Evolutionary conservation across 371 early-diverging fungal genomes (phyloP).

Genomic region (Mortierella sp.): DNA sequence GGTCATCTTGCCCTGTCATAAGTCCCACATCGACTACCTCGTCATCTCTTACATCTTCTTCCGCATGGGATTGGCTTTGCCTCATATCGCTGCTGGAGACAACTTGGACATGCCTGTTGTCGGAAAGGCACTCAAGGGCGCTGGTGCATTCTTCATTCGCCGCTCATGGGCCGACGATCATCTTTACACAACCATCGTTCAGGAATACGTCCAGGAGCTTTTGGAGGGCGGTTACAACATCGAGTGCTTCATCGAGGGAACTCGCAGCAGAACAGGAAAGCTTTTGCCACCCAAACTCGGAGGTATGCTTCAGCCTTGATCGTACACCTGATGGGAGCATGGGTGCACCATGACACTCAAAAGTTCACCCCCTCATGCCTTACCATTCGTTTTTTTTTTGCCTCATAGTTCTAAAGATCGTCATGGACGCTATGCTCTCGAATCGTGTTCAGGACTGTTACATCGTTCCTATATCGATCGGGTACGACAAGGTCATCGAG

Average conservation of each 20-base stretch:
- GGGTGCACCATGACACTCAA: background rate
- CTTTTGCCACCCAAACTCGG: conserved; percentile 87
- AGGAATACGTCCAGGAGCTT: conserved; percentile 78
- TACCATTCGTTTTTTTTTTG: background rate
- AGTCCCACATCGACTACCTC: conserved; percentile 93
- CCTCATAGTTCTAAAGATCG: conserved; percentile 77
- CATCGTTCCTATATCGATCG: conserved; percentile 88
- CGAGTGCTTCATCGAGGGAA: conserved; percentile 92
- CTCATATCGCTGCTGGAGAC: conserved; percentile 92
- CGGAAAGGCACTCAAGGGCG: conserved; percentile 76
- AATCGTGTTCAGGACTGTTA: conserved; percentile 77
- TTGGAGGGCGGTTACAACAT: conserved; percentile 80
- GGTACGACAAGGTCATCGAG: conserved; percentile 92
- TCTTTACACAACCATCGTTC: conserved; percentile 79
- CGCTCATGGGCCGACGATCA: conserved; percentile 86
- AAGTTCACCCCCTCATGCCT: background rate
- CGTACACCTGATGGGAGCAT: background rate
- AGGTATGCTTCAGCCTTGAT: conserved; percentile 18
- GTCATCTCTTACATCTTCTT: conserved; percentile 88
- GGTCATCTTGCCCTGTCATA: conserved; percentile 89
- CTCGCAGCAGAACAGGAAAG: conserved; percentile 83
- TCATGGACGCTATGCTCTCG: conserved; percentile 79
- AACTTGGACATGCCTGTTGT: conserved; percentile 88
- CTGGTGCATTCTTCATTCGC: conserved; percentile 89
- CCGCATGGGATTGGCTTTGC: conserved; percentile 85